These are phyloP conservation scores for Rhizopus arrhizus DNA, from an alignment of 371 early-diverging fungal species.

Conservation along the genomic window DNA sequence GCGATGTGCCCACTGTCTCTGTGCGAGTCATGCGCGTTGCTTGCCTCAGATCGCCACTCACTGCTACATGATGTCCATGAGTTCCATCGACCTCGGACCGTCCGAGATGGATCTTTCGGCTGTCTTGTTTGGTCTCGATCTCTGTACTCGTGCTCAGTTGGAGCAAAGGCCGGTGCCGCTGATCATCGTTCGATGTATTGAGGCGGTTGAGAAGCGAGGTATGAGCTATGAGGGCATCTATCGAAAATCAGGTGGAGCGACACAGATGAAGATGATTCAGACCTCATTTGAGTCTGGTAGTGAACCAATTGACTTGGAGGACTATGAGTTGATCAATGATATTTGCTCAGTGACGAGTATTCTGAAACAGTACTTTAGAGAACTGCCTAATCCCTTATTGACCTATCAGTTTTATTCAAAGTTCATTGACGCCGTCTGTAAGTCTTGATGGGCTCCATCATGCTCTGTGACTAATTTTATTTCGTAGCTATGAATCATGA, in stretches of 20 bases:
- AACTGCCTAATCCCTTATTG: slow-evolving; percentile 88
- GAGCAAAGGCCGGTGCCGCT: slow-evolving; percentile 61
- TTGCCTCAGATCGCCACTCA: slow-evolving; percentile 39
- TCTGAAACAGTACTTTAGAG: slow-evolving; percentile 92
- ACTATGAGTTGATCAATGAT: slow-evolving; percentile 58
- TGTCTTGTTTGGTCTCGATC: slow-evolving; percentile 38
- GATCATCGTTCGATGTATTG: slow-evolving; percentile 76
- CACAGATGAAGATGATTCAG: slow-evolving; percentile 75
- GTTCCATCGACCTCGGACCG: background rate
- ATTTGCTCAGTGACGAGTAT: slow-evolving; percentile 86
- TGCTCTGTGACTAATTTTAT: background rate
- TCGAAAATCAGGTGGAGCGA: slow-evolving; percentile 87
- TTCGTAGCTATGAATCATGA: slow-evolving; percentile 27
- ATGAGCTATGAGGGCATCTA: slow-evolving; percentile 91
- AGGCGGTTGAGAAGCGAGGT: slow-evolving; percentile 77
- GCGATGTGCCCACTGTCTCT: slow-evolving; percentile 61
- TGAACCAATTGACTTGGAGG: slow-evolving; percentile 53
- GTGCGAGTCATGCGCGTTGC: slow-evolving; percentile 37
- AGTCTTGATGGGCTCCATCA: slow-evolving; percentile 21
- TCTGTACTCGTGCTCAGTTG: slow-evolving; percentile 25
- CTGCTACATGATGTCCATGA: slow-evolving; percentile 29
- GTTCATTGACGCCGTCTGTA: slow-evolving; percentile 72
- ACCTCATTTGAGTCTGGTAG: slow-evolving; percentile 47
- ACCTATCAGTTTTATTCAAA: slow-evolving; percentile 77
- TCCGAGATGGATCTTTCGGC: background rate